A percentile compares a stretch with the other conserved stretches of the same genome.
Evolutionary conservation across 2,329 filamentous ascomycete genomes (phyloP).

Genomic region (Beauveria bassiana): DNA sequence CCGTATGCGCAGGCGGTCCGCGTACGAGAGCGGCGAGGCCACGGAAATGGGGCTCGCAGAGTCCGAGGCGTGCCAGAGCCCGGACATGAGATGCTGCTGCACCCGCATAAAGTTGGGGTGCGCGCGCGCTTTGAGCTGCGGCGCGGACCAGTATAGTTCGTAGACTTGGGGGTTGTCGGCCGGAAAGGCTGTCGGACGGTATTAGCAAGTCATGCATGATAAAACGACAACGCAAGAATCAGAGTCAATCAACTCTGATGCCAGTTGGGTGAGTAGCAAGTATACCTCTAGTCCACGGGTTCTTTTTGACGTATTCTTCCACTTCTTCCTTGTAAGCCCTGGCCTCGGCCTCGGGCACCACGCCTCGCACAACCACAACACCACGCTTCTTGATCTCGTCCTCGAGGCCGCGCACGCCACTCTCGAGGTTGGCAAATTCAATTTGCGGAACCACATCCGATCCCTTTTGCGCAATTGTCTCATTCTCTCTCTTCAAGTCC

Average conservation of each 20-base stretch:
- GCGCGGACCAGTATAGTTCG: conserved; percentile 67
- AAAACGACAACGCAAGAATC: neutral
- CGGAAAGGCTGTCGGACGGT: conserved; percentile 48
- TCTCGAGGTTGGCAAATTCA: conserved; percentile 37
- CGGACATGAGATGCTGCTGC: conserved; percentile 53
- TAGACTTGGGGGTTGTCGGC: conserved; percentile 60
- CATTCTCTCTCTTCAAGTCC: conserved; percentile 38
- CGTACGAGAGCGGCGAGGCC: conserved; percentile 56
- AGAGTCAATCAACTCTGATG: neutral
- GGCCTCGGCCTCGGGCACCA: conserved; percentile 56
- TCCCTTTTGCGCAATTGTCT: conserved; percentile 35
- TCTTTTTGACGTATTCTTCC: conserved; percentile 56
- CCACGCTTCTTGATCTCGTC: conserved; percentile 54
- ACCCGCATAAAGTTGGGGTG: conserved; percentile 56
- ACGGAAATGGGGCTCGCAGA: conserved; percentile 39
- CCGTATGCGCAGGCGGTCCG: conserved; percentile 64
- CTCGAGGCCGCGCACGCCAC: conserved; percentile 26
- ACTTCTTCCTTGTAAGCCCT: conserved; percentile 57
- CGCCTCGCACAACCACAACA: conserved; percentile 55
- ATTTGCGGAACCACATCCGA: conserved; percentile 46
- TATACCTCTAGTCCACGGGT: conserved; percentile 49
- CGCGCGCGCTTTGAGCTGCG: conserved; percentile 59
- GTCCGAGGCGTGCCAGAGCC: conserved; percentile 51
- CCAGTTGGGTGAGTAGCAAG: neutral
- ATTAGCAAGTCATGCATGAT: neutral